phyloP scores from a whole-genome alignment of 1,284 basidiomycete genomes.

The Peniophora sp. region DNA sequence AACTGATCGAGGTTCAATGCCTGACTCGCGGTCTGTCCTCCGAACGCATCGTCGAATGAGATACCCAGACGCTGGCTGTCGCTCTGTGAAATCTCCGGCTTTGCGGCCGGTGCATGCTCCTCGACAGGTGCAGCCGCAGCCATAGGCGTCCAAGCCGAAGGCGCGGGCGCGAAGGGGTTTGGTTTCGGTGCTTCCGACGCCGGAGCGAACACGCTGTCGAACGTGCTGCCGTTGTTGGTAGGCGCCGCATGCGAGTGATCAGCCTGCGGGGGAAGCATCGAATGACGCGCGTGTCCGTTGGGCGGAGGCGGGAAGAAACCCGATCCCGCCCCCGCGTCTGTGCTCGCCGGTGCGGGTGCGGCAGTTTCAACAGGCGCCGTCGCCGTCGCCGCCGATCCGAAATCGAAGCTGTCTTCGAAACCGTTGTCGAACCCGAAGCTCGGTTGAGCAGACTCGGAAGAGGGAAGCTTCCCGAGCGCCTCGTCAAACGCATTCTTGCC shows the following conservation, averaged over 20 bases:
- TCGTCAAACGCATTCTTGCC: slow-evolving; percentile 69
- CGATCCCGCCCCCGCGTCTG: slow-evolving; percentile 7
- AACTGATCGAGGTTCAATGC: slow-evolving; percentile 33
- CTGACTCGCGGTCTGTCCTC: slow-evolving; percentile 36
- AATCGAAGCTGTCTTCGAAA: slow-evolving; percentile 90
- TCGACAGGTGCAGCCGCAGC: not conserved
- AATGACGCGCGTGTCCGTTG: slow-evolving; percentile 8
- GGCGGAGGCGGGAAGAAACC: slow-evolving; percentile 18
- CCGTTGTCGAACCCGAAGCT: slow-evolving; percentile 52
- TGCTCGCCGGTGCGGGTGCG: slow-evolving; percentile 12
- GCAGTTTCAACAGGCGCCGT: slow-evolving; percentile 18
- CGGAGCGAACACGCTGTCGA: slow-evolving; percentile 44
- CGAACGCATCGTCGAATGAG: slow-evolving; percentile 56
- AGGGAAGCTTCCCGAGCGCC: slow-evolving; percentile 50
- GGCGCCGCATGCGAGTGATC: slow-evolving; percentile 35
- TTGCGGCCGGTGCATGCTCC: not conserved
- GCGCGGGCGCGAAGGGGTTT: slow-evolving; percentile 3
- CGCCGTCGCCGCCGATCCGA: slow-evolving; percentile 46
- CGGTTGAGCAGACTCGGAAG: slow-evolving; percentile 22
- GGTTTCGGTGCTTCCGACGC: slow-evolving; percentile 1
- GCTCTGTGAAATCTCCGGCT: not conserved
- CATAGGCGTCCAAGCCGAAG: not conserved
- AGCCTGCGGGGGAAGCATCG: not conserved
- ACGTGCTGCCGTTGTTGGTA: slow-evolving; percentile 19
- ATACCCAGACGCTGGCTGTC: slow-evolving; percentile 18